Evolutionary conservation across 2,329 filamentous ascomycete genomes (phyloP).

Genomic region (Talaromyces sp.): DNA sequence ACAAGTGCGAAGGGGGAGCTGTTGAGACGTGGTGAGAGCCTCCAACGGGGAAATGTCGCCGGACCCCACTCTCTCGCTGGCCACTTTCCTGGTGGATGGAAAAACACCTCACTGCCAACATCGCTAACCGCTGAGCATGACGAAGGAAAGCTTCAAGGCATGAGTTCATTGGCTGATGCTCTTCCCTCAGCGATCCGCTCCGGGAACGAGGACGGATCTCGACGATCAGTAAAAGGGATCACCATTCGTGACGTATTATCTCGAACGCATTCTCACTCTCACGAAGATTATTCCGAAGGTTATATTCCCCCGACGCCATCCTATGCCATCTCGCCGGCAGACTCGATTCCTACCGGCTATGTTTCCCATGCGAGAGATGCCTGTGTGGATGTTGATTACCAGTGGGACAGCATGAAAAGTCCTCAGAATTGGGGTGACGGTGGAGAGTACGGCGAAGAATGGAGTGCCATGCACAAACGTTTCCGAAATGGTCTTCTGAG

Average conservation of each 20-base stretch:
- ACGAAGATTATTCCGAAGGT: slow-evolving; percentile 29
- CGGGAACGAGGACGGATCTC: slow-evolving; percentile 35
- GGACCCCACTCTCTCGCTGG: slow-evolving; percentile 34
- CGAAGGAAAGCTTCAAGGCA: slow-evolving; percentile 19
- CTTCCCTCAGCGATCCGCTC: slow-evolving; percentile 43
- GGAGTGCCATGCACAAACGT: slow-evolving; percentile 89
- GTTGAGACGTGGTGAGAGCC: slow-evolving; percentile 64
- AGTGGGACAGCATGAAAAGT: slow-evolving; percentile 86
- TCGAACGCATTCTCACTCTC: slow-evolving; percentile 28
- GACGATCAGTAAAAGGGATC: slow-evolving; percentile 1
- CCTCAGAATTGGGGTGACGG: slow-evolving; percentile 81
- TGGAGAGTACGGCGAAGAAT: slow-evolving; percentile 85
- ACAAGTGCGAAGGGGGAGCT: slow-evolving; percentile 83
- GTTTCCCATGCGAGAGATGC: slow-evolving; percentile 85
- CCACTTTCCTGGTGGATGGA: slow-evolving; percentile 55
- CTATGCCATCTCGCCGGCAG: slow-evolving; percentile 75
- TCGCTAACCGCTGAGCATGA: slow-evolving; percentile 17
- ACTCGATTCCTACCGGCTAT: slow-evolving; percentile 81
- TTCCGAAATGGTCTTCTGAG: slow-evolving; percentile 75
- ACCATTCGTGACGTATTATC: slow-evolving; percentile 21
- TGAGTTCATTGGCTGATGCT: slow-evolving; percentile 33
- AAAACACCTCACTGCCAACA: slow-evolving; percentile 28
- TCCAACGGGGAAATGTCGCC: slow-evolving; percentile 40
- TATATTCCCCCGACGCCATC: slow-evolving; percentile 75
- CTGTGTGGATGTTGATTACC: slow-evolving; percentile 82